Evolutionary conservation across 164 flowering plant genomes (phyloP).

Genomic region (Magnolia kwangsiensis): DNA sequence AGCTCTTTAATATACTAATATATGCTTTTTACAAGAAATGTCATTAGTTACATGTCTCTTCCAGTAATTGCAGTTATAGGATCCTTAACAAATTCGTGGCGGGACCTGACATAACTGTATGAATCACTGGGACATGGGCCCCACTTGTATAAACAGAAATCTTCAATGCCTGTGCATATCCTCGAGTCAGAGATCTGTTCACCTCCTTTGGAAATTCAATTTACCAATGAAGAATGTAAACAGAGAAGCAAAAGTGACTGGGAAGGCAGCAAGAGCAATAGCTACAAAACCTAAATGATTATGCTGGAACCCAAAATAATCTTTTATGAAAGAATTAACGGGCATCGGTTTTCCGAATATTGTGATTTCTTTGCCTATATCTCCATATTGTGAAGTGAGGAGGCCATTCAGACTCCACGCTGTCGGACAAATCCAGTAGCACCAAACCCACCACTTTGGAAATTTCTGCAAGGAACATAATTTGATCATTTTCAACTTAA

Average conservation of each 20-base stretch:
- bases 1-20: too few species aligned
- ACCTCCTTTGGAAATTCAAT: conserved; percentile 38
- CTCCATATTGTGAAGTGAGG: conserved; percentile 51
- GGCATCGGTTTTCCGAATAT: conserved; percentile 19
- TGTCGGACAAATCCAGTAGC: conserved; percentile 33
- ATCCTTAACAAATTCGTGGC: too few species aligned
- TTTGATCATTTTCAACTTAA: neutral
- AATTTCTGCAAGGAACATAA: conserved; percentile 31
- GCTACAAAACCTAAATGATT: conserved; percentile 20
- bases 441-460: conserved; percentile 59
- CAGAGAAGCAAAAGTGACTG: conserved; percentile 23
- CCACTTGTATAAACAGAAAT: too few species aligned
- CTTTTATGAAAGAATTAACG: conserved; percentile 16
- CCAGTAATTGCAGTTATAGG: too few species aligned
- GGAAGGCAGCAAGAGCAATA: conserved; percentile 16
- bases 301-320: conserved; percentile 24
- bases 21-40: too few species aligned
- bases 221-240: conserved; percentile 30
- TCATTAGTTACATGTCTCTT: too few species aligned
- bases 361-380: conserved; percentile 18
- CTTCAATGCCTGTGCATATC: too few species aligned
- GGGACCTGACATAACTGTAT: too few species aligned
- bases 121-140: too few species aligned
- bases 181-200: neutral
- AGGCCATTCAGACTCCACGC: conserved; percentile 45